Evolutionary conservation across 768 basidiomycete species (phyloP).

Genomic region (Termitomyces bulborhizus): DNA sequence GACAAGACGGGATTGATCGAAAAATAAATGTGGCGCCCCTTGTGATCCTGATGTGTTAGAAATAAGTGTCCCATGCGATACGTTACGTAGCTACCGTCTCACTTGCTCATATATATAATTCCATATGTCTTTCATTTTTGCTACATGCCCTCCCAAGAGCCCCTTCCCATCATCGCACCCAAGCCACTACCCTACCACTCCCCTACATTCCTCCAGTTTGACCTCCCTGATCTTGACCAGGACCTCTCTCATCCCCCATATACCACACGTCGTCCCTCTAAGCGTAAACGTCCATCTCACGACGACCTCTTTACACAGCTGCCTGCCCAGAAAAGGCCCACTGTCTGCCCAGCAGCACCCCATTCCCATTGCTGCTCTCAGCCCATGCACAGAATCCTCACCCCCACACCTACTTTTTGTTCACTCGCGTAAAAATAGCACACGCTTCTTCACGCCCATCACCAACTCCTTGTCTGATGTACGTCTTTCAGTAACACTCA

Average conservation of each 20-base stretch:
- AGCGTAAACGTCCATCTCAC: slow-evolving; percentile 42
- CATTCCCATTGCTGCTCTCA: too few relatives aligned
- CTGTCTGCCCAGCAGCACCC: neutral
- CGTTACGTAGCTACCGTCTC: slow-evolving; percentile 11
- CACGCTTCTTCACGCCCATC: slow-evolving; percentile 2
- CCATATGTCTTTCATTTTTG: slow-evolving; percentile 12
- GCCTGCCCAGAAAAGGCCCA: slow-evolving; percentile 14
- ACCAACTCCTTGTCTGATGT: slow-evolving; percentile 6
- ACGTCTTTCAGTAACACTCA: neutral
- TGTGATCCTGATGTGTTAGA: neutral
- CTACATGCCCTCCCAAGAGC: slow-evolving; percentile 16
- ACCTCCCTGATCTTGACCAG: slow-evolving; percentile 60
- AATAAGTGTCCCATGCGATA: slow-evolving; percentile 9
- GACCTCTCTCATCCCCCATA: slow-evolving; percentile 69
- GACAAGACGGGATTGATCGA: slow-evolving; percentile 6
- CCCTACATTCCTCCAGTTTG: slow-evolving; percentile 63
- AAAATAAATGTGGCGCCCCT: slow-evolving; percentile 15
- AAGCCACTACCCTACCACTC: slow-evolving; percentile 66
- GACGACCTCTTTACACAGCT: slow-evolving; percentile 5
- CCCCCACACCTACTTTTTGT: slow-evolving; percentile 7
- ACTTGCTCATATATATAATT: slow-evolving; percentile 22
- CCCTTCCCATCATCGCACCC: slow-evolving; percentile 57
- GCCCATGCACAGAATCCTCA: slow-evolving; percentile 11
- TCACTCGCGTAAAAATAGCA: neutral
- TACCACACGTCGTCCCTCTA: slow-evolving; percentile 28